Evolutionary conservation across 78 protist genomes (phyloP).

Genomic region (Dictyostelium discoideum): dicty_2.7 NC_007090.3:2723501-2724000

Average conservation of each 20-base stretch:
- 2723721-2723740: not conserved
- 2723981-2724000: too few relatives aligned
- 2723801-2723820: not conserved
- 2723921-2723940: too few relatives aligned
- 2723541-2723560: conserved; percentile 18
- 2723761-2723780: too few relatives aligned
- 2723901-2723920: too few relatives aligned
- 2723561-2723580: not conserved
- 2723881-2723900: not conserved
- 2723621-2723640: too few relatives aligned
- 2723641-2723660: not conserved
- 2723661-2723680: not conserved
- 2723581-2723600: not conserved
- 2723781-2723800: not conserved
- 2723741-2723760: not conserved
- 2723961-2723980: too few relatives aligned
- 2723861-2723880: not conserved
- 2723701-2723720: not conserved
- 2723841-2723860: not conserved
- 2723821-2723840: not conserved
- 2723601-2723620: not conserved
- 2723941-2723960: not conserved
- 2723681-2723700: not conserved
- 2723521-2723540: not conserved
- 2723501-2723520: conserved; percentile 7